phyloP scores from a whole-genome alignment of 225 moss, liverwort and hornwort species.

The Neckera pumila region DNA sequence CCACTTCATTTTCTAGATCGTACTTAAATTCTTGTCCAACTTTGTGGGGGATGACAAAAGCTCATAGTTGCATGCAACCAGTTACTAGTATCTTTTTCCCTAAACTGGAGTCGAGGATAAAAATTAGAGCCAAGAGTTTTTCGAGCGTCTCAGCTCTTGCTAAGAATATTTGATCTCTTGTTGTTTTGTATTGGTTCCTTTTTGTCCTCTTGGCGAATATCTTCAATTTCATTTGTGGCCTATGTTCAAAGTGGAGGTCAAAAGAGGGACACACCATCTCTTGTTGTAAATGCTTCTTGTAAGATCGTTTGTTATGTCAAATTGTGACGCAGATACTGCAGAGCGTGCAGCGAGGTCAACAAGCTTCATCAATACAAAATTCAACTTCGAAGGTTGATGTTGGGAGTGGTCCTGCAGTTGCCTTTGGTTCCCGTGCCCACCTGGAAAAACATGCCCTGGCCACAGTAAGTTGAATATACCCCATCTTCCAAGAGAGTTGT shows the following conservation, averaged over 20 bases:
- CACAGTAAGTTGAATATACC: constrained; percentile 34
- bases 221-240: not conserved
- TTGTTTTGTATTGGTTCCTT: not conserved
- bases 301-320: not conserved
- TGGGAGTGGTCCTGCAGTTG: constrained; percentile 42
- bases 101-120: not conserved
- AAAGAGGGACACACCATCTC: not conserved
- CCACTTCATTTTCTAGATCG: not conserved
- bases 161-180: not conserved
- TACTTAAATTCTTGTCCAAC: not conserved
- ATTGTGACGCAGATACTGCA: constrained; percentile 30
- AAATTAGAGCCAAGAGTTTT: not conserved
- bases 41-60: not conserved
- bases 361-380: constrained; percentile 7
- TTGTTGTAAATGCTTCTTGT: not conserved
- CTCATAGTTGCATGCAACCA: not conserved
- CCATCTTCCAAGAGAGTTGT: not conserved
- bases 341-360: constrained; percentile 12
- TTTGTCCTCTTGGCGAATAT: not conserved
- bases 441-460: constrained; percentile 85
- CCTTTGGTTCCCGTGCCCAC: constrained; percentile 88
- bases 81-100: not conserved
- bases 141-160: not conserved
- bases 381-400: not conserved
- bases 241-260: not conserved